Evolutionary conservation across 164 flowering plant species (phyloP).

Genomic region (Magnolia sinica): DNA sequence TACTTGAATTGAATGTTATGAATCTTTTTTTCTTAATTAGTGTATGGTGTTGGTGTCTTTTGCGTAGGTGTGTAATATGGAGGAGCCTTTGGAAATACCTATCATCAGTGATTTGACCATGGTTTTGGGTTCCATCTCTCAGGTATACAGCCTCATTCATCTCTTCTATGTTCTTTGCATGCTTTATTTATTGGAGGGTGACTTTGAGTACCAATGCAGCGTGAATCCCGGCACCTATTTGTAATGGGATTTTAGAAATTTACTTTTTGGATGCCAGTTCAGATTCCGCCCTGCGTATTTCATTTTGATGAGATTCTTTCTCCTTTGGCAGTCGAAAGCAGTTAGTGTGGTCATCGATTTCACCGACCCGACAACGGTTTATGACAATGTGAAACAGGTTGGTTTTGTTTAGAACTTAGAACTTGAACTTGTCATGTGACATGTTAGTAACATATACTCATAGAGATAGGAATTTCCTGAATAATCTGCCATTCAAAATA

Average conservation of each 20-base stretch:
- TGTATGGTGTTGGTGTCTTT: not conserved
- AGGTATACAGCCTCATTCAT: constrained; percentile 35
- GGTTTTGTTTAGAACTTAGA: constrained; percentile 1
- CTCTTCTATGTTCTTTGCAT: not conserved
- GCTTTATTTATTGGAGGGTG: not conserved
- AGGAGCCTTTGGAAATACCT: constrained; percentile 83
- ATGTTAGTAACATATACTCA: not conserved
- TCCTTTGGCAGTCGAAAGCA: constrained; percentile 49
- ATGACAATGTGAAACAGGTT: constrained; percentile 95
- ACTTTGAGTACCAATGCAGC: not conserved
- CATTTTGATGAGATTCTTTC: not conserved
- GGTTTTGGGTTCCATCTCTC: constrained; percentile 91
- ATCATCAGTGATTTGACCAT: constrained; percentile 73
- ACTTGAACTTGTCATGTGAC: not conserved
- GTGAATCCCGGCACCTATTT: not conserved
- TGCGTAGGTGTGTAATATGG: constrained; percentile 74
- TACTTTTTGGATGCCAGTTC: not conserved
- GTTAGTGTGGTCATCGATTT: constrained; percentile 71
- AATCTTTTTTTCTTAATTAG: too few relatives aligned
- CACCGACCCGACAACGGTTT: constrained; percentile 75
- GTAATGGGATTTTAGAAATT: too few relatives aligned
- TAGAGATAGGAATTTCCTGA: not conserved
- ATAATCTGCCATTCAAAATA: not conserved
- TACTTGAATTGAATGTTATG: not conserved
- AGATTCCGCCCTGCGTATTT: not conserved